Evolutionary conservation across 2,329 filamentous ascomycete genomes (phyloP), one percentile per base, ranked within the genome.

Genomic region (Beauveria medogensis): DNA sequence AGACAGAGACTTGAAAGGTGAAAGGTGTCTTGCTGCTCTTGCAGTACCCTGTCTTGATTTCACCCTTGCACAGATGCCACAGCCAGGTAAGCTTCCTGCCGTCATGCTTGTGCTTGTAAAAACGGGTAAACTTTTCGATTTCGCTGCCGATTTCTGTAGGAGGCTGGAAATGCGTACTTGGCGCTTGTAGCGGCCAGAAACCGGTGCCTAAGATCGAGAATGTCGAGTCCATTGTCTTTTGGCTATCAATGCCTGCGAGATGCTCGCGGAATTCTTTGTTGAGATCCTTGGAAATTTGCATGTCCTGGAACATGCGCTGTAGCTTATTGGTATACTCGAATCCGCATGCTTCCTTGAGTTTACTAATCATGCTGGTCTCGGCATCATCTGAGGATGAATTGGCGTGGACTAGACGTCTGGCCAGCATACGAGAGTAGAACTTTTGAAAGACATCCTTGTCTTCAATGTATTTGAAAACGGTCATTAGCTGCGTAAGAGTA

Each of bases 401-500:
- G 73, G 90, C 92, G 74, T 97, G 91, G 20, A 99, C 94, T 60
- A 99, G 79, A 69, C 94, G 91, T 73, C 96, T 91, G 55, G 94
- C 94, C 68, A 99, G 79, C 88, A 96, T 96, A 64, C 92, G 90
- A 2, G 93, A 96, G 77, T 99, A 99, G 77, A 97, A 99, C 75
- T 97, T 99, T 75, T 97, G 94, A 82, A 99, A 99, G 5, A 99
- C 95, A 70, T 99, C 94, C 81, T 99, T 99, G 77, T 99, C 95
- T 73, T 99, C 94, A 65, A 99, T 97, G 75, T 99, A 99, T 78
- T 97, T 97, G 84, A 99, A 99, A 60, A 99, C 91, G 1, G 93
- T 97, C 94, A 99, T 99, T 69, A 99, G 94, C 73, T 97, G 91
- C 22, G 85, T 86, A 34, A 97, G 79, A 37, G 91, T 89, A 66